phyloP scores from a whole-genome alignment of 2,329 filamentous ascomycete species.

The Septoria linicola region DNA sequence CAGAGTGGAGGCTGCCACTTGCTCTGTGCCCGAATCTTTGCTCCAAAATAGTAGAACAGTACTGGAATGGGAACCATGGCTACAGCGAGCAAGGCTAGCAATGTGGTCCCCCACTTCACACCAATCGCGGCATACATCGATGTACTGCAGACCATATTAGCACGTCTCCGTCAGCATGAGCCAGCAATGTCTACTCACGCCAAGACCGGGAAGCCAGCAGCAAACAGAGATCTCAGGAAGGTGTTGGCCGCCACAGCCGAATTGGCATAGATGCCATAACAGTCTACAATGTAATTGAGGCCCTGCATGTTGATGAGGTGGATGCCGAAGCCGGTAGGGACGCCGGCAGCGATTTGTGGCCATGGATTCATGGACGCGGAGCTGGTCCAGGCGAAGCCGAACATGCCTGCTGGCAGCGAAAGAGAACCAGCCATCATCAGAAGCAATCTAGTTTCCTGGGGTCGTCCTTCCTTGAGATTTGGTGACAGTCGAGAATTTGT shows the following conservation, averaged over 20 bases:
- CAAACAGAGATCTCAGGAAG: constrained; percentile 26
- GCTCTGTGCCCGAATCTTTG: constrained; percentile 52
- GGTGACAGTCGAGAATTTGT: constrained; percentile 44
- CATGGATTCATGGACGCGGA: constrained; percentile 51
- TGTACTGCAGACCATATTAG: constrained; percentile 4
- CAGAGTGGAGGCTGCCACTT: constrained; percentile 53
- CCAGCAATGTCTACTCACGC: constrained; percentile 11
- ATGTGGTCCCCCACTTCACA: constrained; percentile 43
- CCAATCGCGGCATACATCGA: constrained; percentile 41
- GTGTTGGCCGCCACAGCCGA: constrained; percentile 25
- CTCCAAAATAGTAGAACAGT: constrained; percentile 36
- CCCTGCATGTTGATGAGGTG: constrained; percentile 30
- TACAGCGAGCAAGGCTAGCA: constrained; percentile 44
- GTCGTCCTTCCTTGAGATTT: constrained; percentile 40
- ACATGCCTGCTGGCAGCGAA: constrained; percentile 38
- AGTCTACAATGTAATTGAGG: constrained; percentile 57
- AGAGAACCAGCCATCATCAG: constrained; percentile 42
- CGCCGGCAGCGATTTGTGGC: constrained; percentile 38
- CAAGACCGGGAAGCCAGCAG: constrained; percentile 36
- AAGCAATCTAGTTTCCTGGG: constrained; percentile 46
- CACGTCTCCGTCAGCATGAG: too few relatives aligned
- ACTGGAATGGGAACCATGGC: constrained; percentile 39
- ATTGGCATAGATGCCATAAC: constrained; percentile 44
- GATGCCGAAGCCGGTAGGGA: constrained; percentile 33
- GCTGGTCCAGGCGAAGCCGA: constrained; percentile 43